Evolutionary conservation across 2,329 filamentous ascomycete species (phyloP).

Genomic region (Torrubiellomyces zombiae): DNA sequence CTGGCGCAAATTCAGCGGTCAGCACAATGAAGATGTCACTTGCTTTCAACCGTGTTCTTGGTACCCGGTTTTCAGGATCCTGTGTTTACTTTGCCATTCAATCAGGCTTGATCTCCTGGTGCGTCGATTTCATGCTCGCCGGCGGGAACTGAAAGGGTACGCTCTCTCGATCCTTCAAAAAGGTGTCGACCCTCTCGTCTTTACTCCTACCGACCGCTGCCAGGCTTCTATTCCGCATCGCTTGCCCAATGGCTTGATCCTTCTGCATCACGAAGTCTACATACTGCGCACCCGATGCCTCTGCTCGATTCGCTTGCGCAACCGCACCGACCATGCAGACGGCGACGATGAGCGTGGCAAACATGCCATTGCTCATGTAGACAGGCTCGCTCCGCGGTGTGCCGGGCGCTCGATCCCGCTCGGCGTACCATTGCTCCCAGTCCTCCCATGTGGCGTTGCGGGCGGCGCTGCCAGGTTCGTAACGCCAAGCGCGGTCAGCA

Average conservation of each 20-base stretch:
- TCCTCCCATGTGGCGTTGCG: slow-evolving; percentile 95
- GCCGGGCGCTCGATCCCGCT: slow-evolving; percentile 26
- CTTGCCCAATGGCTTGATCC: slow-evolving; percentile 45
- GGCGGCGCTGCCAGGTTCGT: slow-evolving; percentile 28
- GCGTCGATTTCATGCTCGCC: too few species aligned
- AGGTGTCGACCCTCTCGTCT: slow-evolving; percentile 57
- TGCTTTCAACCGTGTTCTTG: too few species aligned
- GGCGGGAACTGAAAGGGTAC: slow-evolving; percentile 16
- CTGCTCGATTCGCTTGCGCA: slow-evolving; percentile 55
- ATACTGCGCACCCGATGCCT: slow-evolving; percentile 41
- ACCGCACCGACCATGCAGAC: slow-evolving; percentile 54
- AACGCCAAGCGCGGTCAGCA: slow-evolving; percentile 31
- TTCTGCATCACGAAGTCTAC: slow-evolving; percentile 51
- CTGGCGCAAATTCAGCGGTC: too few species aligned
- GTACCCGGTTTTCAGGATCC: too few species aligned
- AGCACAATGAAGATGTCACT: too few species aligned
- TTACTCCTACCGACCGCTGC: slow-evolving; percentile 34
- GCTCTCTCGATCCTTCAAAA: slow-evolving; percentile 55
- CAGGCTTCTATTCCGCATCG: slow-evolving; percentile 35
- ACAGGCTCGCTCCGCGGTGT: slow-evolving; percentile 35
- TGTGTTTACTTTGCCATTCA: too few species aligned
- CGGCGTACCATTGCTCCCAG: slow-evolving; percentile 68
- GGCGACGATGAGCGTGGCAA: slow-evolving; percentile 51
- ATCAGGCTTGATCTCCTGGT: too few species aligned
- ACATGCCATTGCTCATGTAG: slow-evolving; percentile 65